phyloP scores from a whole-genome alignment of 768 basidiomycete genomes.

The Hypholoma fasciculare region DNA sequence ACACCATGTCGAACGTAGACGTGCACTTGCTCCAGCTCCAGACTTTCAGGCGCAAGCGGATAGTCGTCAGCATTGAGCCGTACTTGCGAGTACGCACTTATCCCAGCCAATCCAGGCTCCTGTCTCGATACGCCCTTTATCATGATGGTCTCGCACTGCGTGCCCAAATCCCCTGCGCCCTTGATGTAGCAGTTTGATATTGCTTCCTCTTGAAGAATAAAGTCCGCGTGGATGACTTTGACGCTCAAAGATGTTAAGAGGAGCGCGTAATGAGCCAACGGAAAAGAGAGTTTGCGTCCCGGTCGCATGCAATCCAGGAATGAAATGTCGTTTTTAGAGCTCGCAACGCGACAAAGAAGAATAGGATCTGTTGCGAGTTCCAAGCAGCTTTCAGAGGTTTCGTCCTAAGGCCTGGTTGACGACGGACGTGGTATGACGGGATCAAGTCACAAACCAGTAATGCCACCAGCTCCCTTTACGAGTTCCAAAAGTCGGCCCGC shows the following conservation, averaged over 20 bases:
- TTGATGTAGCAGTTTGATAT: background rate
- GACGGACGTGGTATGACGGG: background rate
- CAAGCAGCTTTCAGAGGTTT: no score
- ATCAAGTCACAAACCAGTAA: background rate
- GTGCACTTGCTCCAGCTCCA: conserved; percentile 71
- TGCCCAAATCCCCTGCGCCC: background rate
- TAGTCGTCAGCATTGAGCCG: conserved; percentile 63
- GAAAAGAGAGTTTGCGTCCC: background rate
- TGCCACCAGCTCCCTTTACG: background rate
- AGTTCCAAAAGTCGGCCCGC: background rate
- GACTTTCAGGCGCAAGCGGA: conserved; percentile 51
- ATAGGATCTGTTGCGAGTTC: no score
- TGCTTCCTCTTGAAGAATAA: background rate
- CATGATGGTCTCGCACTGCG: background rate
- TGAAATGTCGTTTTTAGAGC: no score
- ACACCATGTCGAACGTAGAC: conserved; percentile 74
- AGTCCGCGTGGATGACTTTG: background rate
- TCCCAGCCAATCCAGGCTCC: conserved; percentile 4
- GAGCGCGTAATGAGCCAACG: background rate
- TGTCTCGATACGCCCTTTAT: background rate
- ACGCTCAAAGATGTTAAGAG: background rate
- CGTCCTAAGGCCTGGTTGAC: no score
- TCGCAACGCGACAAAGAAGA: no score
- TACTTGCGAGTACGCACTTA: conserved; percentile 35
- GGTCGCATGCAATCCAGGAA: conserved; percentile 2